These are phyloP conservation scores for Moesziomyces aphidis DNA, from an alignment of 1,284 basidiomycete genomes.

Conservation along the genomic window DNA sequence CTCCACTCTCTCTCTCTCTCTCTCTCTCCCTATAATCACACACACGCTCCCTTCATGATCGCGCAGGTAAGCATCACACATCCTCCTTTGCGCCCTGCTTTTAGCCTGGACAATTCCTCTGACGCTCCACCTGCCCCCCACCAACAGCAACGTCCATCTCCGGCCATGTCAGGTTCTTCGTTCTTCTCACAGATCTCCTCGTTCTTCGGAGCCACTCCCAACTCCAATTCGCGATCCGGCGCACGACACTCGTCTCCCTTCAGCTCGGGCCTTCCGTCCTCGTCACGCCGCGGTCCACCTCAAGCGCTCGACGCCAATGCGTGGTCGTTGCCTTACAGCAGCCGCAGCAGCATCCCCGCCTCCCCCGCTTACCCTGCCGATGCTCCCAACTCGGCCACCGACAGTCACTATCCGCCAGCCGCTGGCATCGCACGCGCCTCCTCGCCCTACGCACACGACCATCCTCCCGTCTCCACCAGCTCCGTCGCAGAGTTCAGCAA, in stretches of 20 bases:
- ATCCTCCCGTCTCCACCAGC: slow-evolving; percentile 33
- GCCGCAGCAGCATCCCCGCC: slow-evolving; percentile 28
- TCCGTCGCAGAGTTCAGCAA: slow-evolving; percentile 58
- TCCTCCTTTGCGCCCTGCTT: background rate
- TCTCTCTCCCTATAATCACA: background rate
- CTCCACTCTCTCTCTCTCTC: background rate
- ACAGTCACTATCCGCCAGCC: slow-evolving; percentile 40
- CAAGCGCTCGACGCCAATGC: slow-evolving; percentile 39
- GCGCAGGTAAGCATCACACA: slow-evolving; percentile 19
- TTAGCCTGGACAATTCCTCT: background rate
- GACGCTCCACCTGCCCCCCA: background rate
- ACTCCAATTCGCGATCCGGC: slow-evolving; percentile 1
- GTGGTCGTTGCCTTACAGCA: slow-evolving; percentile 57
- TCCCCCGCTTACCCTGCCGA: slow-evolving; percentile 29
- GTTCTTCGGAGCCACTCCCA: slow-evolving; percentile 46
- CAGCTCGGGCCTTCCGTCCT: slow-evolving; percentile 34
- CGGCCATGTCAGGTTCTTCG: slow-evolving; percentile 38
- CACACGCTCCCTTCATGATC: slow-evolving; percentile 18
- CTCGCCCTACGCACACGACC: slow-evolving; percentile 28
- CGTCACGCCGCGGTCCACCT: slow-evolving; percentile 50
- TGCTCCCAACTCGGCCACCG: slow-evolving; percentile 20
- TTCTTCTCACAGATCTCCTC: slow-evolving; percentile 61
- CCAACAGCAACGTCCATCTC: slow-evolving; percentile 35
- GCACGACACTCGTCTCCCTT: slow-evolving; percentile 40
- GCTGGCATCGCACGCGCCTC: slow-evolving; percentile 28